Evolutionary conservation across 2,329 filamentous ascomycete species (phyloP).

Genomic region (Aspergillus phoenicis): DNA sequence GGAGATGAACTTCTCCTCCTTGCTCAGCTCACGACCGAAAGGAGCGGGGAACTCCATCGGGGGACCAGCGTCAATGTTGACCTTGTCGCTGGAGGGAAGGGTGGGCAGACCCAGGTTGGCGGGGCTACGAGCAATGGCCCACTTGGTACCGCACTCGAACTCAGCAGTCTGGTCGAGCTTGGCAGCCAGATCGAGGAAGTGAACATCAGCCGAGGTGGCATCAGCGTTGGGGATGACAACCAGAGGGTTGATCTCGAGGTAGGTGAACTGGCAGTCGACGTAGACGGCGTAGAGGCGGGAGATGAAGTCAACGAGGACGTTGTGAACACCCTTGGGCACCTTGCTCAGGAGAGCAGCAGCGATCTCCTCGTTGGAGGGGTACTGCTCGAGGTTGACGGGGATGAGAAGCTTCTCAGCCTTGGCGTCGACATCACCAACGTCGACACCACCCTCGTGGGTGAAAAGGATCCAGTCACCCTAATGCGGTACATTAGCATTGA

Average conservation of each 20-base stretch:
- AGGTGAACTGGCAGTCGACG: slow-evolving; percentile 99
- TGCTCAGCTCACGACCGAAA: slow-evolving; percentile 96
- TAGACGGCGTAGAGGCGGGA: slow-evolving; percentile 97
- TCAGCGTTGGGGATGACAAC: slow-evolving; percentile 95
- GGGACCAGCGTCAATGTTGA: slow-evolving; percentile 93
- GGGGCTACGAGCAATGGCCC: slow-evolving; percentile 92
- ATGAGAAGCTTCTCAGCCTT: slow-evolving; percentile 99
- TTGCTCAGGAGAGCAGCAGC: slow-evolving; percentile 83
- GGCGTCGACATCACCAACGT: slow-evolving; percentile 97
- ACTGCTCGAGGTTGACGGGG: slow-evolving; percentile 90
- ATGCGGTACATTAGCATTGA: background rate
- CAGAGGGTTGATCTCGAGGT: slow-evolving; percentile 99
- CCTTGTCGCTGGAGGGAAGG: slow-evolving; percentile 68
- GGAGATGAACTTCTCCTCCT: slow-evolving; percentile 98
- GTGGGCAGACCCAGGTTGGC: slow-evolving; percentile 81
- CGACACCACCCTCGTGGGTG: slow-evolving; percentile 98
- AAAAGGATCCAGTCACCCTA: slow-evolving; percentile 99
- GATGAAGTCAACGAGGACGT: slow-evolving; percentile 99
- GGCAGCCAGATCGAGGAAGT: slow-evolving; percentile 98
- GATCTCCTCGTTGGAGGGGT: slow-evolving; percentile 94
- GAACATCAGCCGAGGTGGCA: slow-evolving; percentile 86
- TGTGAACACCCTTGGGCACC: slow-evolving; percentile 93
- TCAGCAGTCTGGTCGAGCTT: slow-evolving; percentile 99
- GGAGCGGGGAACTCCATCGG: slow-evolving; percentile 99
- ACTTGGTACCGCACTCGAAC: slow-evolving; percentile 99